These are phyloP conservation scores for Marasmius oreades DNA, from an alignment of 1,284 basidiomycete genomes.

Conservation along the genomic window DNA sequence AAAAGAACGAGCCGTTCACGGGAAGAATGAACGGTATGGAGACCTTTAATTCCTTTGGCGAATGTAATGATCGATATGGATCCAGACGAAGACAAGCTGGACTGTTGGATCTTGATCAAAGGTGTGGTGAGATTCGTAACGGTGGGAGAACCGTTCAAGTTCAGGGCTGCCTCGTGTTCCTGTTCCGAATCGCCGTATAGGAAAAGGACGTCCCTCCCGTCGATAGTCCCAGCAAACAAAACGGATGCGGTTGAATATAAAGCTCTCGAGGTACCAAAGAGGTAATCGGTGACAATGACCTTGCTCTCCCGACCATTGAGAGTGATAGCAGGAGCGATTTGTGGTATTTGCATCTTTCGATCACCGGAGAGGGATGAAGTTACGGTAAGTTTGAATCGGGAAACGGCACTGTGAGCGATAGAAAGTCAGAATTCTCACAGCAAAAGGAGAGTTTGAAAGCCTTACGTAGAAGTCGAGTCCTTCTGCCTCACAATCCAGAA, in stretches of 20 bases:
- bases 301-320: slow-evolving; percentile 71
- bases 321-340: slow-evolving; percentile 45
- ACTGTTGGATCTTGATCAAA: background rate
- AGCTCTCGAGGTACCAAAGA: slow-evolving; percentile 53
- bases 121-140: slow-evolving; percentile 21
- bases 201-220: slow-evolving; percentile 64
- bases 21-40: slow-evolving; percentile 64
- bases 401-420: slow-evolving; percentile 35
- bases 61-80: slow-evolving; percentile 42
- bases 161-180: slow-evolving; percentile 54
- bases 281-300: slow-evolving; percentile 63
- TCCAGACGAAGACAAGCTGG: background rate
- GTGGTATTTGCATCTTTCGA: slow-evolving; percentile 47
- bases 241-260: slow-evolving; percentile 68
- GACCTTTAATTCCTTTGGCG: slow-evolving; percentile 49
- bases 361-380: slow-evolving; percentile 42
- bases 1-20: slow-evolving; percentile 62
- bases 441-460: slow-evolving; percentile 2
- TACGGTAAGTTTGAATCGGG: slow-evolving; percentile 54
- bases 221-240: slow-evolving; percentile 64
- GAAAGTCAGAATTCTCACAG: background rate
- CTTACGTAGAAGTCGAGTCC: slow-evolving; percentile 64
- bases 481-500: slow-evolving; percentile 73
- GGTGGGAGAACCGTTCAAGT: slow-evolving; percentile 41
- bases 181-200: slow-evolving; percentile 59